Conservation (phyloP, 768 basidiomycete genomes). For the Leucocoprinus leucothites region DNA sequence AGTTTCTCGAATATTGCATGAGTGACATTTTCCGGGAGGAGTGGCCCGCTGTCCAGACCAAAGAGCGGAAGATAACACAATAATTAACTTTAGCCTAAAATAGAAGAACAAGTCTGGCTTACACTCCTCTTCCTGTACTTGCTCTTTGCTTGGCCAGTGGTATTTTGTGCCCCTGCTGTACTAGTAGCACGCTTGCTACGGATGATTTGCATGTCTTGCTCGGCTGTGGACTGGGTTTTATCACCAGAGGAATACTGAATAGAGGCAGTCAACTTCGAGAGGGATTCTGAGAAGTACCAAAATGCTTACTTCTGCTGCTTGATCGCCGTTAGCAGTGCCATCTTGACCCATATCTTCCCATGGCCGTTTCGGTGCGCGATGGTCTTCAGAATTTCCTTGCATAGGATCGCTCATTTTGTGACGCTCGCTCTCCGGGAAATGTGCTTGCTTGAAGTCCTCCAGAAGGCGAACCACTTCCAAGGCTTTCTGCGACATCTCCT, state of each 20-base stretch:
- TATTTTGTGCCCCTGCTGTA: constrained; percentile 49
- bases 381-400: constrained; percentile 40
- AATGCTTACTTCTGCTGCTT: constrained; percentile 2
- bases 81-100: constrained; percentile 13
- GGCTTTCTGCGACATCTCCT: constrained; percentile 70
- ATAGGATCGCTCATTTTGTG: constrained; percentile 27
- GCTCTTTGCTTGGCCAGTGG: constrained; percentile 59
- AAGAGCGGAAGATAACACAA: constrained; percentile 26
- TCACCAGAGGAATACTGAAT: constrained; percentile 22
- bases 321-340: constrained; percentile 22
- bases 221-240: constrained; percentile 60
- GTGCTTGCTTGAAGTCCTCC: constrained; percentile 52
- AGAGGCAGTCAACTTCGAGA: neutral
- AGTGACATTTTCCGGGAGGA: constrained; percentile 84
- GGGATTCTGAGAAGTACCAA: neutral
- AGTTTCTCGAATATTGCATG: constrained; percentile 83
- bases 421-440: constrained; percentile 33
- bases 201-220: constrained; percentile 84
- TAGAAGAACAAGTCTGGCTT: constrained; percentile 30
- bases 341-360: constrained; percentile 72
- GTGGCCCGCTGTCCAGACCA: constrained; percentile 65
- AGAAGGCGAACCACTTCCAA: constrained; percentile 64
- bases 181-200: constrained; percentile 78
- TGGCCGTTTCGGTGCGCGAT: constrained; percentile 70
- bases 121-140: constrained; percentile 87